Conservation (phyloP, 2,329 filamentous ascomycete species). For the Alternaria novae-zelandiae region DNA sequence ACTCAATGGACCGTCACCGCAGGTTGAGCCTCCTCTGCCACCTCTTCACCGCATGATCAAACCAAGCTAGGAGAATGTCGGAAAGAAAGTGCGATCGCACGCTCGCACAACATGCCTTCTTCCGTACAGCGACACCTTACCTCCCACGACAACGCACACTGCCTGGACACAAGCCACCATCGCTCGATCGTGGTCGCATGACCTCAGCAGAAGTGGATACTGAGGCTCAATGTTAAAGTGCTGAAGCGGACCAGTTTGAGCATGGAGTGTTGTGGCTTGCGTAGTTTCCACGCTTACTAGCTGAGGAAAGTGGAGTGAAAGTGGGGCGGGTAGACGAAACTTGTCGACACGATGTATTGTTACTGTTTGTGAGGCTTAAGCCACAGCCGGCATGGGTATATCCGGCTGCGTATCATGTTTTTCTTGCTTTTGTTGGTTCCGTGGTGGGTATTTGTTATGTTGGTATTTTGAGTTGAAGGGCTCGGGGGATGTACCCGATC, state of each 20-base stretch:
- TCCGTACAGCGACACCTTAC: neutral
- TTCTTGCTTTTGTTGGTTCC: neutral
- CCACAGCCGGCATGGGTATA: neutral
- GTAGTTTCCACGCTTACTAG: constrained; percentile 27
- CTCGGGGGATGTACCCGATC: neutral
- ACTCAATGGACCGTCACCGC: constrained; percentile 44
- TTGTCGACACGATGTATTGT: neutral
- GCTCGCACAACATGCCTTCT: neutral
- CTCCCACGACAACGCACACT: neutral
- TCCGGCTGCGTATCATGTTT: neutral
- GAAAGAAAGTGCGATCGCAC: neutral
- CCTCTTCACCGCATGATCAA: neutral
- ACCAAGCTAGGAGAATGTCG: neutral
- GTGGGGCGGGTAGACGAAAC: constrained; percentile 9
- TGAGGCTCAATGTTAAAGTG: neutral
- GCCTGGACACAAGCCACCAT: neutral
- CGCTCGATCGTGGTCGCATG: constrained; percentile 1
- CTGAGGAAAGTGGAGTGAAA: constrained; percentile 24
- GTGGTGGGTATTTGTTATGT: neutral
- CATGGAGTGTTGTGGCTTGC: neutral
- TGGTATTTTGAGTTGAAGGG: neutral
- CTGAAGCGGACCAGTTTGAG: neutral
- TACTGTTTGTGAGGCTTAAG: neutral
- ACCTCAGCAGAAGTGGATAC: neutral
- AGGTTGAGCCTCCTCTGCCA: constrained; percentile 24